Conservation (phyloP, 306 rosid genomes). For the Arachis hypogaea region DNA sequence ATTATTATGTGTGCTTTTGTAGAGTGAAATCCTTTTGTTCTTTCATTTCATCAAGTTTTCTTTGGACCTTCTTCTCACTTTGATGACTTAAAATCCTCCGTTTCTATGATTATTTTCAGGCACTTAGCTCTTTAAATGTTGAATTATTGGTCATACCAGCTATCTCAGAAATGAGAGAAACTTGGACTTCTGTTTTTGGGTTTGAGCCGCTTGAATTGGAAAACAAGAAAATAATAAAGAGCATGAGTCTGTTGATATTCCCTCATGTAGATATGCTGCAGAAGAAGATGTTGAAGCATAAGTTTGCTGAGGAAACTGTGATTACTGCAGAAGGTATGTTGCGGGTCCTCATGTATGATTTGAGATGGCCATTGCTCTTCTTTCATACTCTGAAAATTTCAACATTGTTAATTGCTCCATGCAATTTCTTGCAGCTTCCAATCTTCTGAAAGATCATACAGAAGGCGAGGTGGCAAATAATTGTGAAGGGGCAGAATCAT, state of each 20-base stretch:
- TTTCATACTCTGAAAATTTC: slow-evolving; percentile 17
- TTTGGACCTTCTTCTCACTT: slow-evolving; percentile 25
- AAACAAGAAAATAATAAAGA: slow-evolving; percentile 60
- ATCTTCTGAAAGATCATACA: slow-evolving; percentile 33
- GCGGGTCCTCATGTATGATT: slow-evolving; percentile 22
- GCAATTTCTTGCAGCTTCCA: slow-evolving; percentile 52
- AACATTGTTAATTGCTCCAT: slow-evolving; percentile 27
- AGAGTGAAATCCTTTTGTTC: not conserved
- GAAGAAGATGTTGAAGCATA: slow-evolving; percentile 56
- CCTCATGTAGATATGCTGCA: slow-evolving; percentile 85
- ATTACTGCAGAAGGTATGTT: slow-evolving; percentile 53
- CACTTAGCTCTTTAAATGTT: slow-evolving; percentile 73
- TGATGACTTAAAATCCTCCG: slow-evolving; percentile 37
- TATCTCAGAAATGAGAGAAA: slow-evolving; percentile 71
- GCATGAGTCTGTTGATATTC: slow-evolving; percentile 75
- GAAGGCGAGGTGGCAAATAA: slow-evolving; percentile 34
- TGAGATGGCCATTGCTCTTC: slow-evolving; percentile 19
- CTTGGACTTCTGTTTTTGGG: slow-evolving; percentile 90
- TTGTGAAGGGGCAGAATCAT: slow-evolving; percentile 35
- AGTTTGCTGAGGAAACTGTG: slow-evolving; percentile 39
- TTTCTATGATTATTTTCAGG: slow-evolving; percentile 55
- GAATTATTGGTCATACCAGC: slow-evolving; percentile 92
- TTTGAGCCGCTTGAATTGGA: slow-evolving; percentile 67
- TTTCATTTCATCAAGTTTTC: slow-evolving; percentile 28
- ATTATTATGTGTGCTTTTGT: slow-evolving; percentile 13